Evolutionary conservation across 2,329 filamentous ascomycete species (phyloP), one percentile per base, ranked within the genome.

Genomic region (Reticulascus tulasneorum): DNA sequence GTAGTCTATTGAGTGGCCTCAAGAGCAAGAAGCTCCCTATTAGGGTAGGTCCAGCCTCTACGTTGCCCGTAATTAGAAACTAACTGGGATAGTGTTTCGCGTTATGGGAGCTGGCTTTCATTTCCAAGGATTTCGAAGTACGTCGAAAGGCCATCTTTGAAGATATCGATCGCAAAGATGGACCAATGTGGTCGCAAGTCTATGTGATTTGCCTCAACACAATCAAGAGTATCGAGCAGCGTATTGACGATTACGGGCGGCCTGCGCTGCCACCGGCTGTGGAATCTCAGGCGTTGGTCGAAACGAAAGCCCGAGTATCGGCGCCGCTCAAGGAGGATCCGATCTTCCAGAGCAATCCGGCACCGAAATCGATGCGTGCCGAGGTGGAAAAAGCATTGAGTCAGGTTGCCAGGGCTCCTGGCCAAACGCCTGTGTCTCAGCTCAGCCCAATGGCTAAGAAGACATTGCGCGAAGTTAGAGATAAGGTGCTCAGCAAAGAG

Each of bases 101-200:
- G 12, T 84, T 94, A 60, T 95, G 90, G 90, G 91, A 97, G 55
- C 69, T 96, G 19, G 79, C 80, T 20, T 73, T 86, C 37, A 94
- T 96, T 48, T 82, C 86, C 23, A 76, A 84, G 38, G 75, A 79
- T 35, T 90, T 85, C 45, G 73, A 82, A 12, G 73, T 79, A n/a
- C 80, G 89, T 22, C 78, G 91, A 34, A 86, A 84, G 58, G 77
- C 79, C 15, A 87, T 97, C 37, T 96, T 86, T 60, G 79, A 82
- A 39, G 91, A 97, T 49, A 86, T 95, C 43, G 87, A 94, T 48
- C 84, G 89, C 42, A 78, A 79, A 35, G 84, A 83, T 28, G 87
- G 84, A 1, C 75, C 86, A 1, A 82, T 86, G 47, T 95, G 88
- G 86, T 79, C 80, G 8, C 88, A 95, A 50, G 73, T 94, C 30